A percentile compares a stretch with the other conserved stretches of the same genome.
Conservation (phyloP, 805 yeast genomes). For the Yarrowia bubula region DNA sequence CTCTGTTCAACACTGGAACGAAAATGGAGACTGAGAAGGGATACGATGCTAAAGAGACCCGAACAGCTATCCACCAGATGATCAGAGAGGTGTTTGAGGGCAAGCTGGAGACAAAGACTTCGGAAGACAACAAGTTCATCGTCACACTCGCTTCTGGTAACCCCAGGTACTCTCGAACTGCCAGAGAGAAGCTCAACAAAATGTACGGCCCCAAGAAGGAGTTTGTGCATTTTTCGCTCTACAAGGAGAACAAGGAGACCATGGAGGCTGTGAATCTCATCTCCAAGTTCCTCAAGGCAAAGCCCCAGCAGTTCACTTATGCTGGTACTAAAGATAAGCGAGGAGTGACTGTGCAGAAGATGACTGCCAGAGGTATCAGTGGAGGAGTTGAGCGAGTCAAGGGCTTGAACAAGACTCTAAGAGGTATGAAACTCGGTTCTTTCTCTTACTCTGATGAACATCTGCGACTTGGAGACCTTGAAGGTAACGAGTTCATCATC, state of each 20-base stretch:
- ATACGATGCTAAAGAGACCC: slow-evolving; percentile 64
- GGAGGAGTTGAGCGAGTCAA: slow-evolving; percentile 64
- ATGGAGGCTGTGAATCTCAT: slow-evolving; percentile 87
- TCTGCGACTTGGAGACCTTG: slow-evolving; percentile 74
- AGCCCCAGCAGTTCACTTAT: slow-evolving; percentile 67
- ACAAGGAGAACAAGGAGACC: slow-evolving; percentile 94
- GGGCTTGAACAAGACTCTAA: slow-evolving; percentile 69
- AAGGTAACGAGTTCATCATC: slow-evolving; percentile 85
- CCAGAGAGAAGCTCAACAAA: slow-evolving; percentile 37
- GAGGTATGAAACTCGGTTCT: slow-evolving; percentile 77
- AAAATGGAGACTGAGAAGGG: slow-evolving; percentile 56
- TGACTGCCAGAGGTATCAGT: slow-evolving; percentile 42
- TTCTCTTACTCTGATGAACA: slow-evolving; percentile 63
- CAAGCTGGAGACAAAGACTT: slow-evolving; percentile 75
- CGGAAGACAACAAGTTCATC: slow-evolving; percentile 61
- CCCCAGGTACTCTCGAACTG: slow-evolving; percentile 43
- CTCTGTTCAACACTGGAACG: slow-evolving; percentile 53
- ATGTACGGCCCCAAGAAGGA: slow-evolving; percentile 64
- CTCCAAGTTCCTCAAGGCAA: slow-evolving; percentile 69
- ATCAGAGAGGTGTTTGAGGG: slow-evolving; percentile 71
- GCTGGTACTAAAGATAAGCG: slow-evolving; percentile 98
- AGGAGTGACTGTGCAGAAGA: slow-evolving; percentile 88
- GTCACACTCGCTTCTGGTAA: slow-evolving; percentile 54
- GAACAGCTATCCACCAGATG: slow-evolving; percentile 77
- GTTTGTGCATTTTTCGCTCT: slow-evolving; percentile 72